Evolutionary conservation across 108 stramenopile species (phyloP), one percentile per base, ranked within the genome.

Genomic region (Nitzschia palea): DNA sequence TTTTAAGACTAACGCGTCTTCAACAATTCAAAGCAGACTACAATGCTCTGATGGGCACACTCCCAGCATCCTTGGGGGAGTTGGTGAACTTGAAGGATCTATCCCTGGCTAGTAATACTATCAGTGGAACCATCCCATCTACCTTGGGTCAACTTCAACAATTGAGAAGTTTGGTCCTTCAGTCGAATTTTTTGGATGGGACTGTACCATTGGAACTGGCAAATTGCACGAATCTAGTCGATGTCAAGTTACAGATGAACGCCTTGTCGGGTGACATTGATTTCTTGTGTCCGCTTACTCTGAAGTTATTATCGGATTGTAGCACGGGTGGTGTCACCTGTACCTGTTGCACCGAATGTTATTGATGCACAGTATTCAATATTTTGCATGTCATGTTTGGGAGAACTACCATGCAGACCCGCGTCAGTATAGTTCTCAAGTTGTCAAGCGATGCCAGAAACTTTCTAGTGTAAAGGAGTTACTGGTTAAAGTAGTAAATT

Each of bases 311-410:
- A 9, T 12, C 40, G n/a, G n/a, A 23, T 6, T 4, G 17, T 20
- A 29, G 54, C 29, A 28, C 9, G 10, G 4, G 6, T 8, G 17
- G 30, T 9, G 17, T 32, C 30, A 27, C 29, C 30, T 55, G 54
- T 31, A 29, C 54, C 54, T 55, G 54, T 55, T 55, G 54, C 29
- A 28, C 54, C 17, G 47, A 48, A 20, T 48, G 47, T 20, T 48
- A 20, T 48, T 48, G n/a, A n/a, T n/a, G n/a, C n/a, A n/a, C n/a
- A n/a, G n/a, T n/a, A n/a, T n/a, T n/a, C n/a, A n/a, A n/a, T n/a
- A n/a, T n/a, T n/a, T n/a, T n/a, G n/a, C n/a, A n/a, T n/a, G n/a
- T n/a, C n/a, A n/a, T n/a, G n/a, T n/a, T n/a, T n/a, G n/a, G n/a
- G n/a, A n/a, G n/a, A n/a, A n/a, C n/a, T n/a, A n/a, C n/a, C n/a